Evolutionary conservation across 2,329 filamentous ascomycete species (phyloP).

Genomic region (Alternaria rosae): DNA sequence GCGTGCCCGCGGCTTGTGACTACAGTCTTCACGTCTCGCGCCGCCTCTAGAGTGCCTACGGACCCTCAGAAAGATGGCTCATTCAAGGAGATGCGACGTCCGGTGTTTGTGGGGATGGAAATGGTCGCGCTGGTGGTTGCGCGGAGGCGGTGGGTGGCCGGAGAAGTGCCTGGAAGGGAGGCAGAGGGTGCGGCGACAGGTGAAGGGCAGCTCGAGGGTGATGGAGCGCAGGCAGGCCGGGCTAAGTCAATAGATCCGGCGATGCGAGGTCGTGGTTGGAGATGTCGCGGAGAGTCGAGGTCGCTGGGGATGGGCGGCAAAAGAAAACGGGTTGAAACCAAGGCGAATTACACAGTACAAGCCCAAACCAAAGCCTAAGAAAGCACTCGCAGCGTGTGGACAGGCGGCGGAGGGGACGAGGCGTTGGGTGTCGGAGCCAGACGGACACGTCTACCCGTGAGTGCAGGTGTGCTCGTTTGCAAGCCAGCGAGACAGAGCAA

Average conservation of each 20-base stretch:
- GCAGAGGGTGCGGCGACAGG: slow-evolving; percentile 24
- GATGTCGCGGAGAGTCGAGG: slow-evolving; percentile 23
- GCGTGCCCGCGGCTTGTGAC: slow-evolving; percentile 21
- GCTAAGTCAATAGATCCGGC: slow-evolving; percentile 53
- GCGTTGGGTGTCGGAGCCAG: slow-evolving; percentile 17
- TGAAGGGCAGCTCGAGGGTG: slow-evolving; percentile 15
- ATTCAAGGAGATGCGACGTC: slow-evolving; percentile 45
- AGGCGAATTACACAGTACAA: slow-evolving; percentile 20
- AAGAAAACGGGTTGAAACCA: slow-evolving; percentile 25
- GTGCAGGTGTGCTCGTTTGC: slow-evolving; percentile 11
- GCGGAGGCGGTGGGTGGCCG: slow-evolving; percentile 1
- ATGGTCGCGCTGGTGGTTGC: slow-evolving; percentile 20
- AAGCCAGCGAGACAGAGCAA: slow-evolving; percentile 16
- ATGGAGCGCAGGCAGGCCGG: slow-evolving; percentile 36
- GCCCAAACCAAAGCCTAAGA: slow-evolving; percentile 15
- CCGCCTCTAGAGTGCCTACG: slow-evolving; percentile 45
- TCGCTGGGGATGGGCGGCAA: slow-evolving; percentile 9
- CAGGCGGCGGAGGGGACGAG: slow-evolving; percentile 12
- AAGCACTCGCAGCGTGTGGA: slow-evolving; percentile 13
- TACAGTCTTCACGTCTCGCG: slow-evolving; percentile 53
- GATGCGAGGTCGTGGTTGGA: slow-evolving; percentile 25
- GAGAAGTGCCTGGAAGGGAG: slow-evolving; percentile 15
- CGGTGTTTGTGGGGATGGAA: slow-evolving; percentile 23
- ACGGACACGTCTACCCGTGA: slow-evolving; percentile 10
- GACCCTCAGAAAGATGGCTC: slow-evolving; percentile 42